Conservation (phyloP, 345 rosid genomes). For the Citrus cavaleriei region DNA sequence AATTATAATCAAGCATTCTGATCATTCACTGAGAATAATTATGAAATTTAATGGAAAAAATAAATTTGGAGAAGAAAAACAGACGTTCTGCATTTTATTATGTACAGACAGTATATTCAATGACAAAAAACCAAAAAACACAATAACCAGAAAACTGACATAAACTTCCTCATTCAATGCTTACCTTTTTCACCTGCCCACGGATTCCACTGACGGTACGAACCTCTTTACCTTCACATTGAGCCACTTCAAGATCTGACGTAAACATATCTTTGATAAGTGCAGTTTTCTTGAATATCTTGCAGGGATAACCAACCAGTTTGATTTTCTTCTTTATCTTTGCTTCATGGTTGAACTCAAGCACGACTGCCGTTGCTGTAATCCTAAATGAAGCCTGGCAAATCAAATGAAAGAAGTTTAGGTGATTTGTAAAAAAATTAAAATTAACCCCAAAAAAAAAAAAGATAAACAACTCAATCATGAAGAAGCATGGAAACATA, state of each 20-base stretch:
- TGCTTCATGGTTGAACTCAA: constrained; percentile 82
- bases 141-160: not conserved
- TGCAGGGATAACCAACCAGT: constrained; percentile 86
- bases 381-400: constrained; percentile 75
- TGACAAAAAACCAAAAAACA: not conserved
- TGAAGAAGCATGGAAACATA: not conserved
- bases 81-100: not conserved
- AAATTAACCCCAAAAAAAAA: not conserved
- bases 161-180: not conserved
- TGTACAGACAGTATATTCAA: not conserved
- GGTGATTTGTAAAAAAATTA: not conserved
- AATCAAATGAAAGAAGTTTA: constrained; percentile 23
- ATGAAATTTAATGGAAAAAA: not conserved
- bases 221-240: constrained; percentile 80
- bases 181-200: constrained; percentile 91
- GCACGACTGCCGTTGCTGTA: constrained; percentile 71
- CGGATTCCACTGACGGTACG: constrained; percentile 94
- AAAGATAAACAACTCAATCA: not conserved
- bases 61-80: not conserved
- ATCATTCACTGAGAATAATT: not conserved
- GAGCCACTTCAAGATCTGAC: constrained; percentile 90
- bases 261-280: constrained; percentile 88
- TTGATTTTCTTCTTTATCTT: constrained; percentile 79
- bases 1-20: not conserved
- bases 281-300: constrained; percentile 87